A percentile compares a stretch with the other conserved stretches of the same genome.
These are phyloP conservation scores for Serendipita sp. DNA, from an alignment of 1,284 basidiomycete genomes.

Conservation along the genomic window DNA sequence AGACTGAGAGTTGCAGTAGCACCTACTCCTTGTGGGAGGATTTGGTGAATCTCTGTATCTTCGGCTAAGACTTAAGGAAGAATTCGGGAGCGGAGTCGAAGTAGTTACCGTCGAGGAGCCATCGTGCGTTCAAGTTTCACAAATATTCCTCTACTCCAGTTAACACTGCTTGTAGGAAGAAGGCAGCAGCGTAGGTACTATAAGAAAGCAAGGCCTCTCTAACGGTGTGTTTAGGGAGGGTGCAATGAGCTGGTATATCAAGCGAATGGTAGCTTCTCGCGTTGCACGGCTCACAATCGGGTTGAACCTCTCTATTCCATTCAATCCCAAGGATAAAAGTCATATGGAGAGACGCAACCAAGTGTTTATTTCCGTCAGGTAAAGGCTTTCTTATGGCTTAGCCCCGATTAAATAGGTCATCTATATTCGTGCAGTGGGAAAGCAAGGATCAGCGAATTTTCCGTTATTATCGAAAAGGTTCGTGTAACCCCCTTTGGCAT, in stretches of 20 bases:
- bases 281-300: background rate
- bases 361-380: no score
- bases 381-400: no score
- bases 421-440: no score
- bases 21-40: constrained; percentile 1
- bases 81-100: background rate
- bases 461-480: no score
- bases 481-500: no score
- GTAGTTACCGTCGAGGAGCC: constrained; percentile 7
- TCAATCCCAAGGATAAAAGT: background rate
- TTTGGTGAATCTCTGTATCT: constrained; percentile 1
- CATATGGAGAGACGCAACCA: background rate
- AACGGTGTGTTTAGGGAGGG: background rate
- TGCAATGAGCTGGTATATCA: constrained; percentile 5
- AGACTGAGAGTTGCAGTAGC: background rate
- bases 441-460: no score
- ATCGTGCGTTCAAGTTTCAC: background rate
- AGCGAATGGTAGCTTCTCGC: background rate
- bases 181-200: constrained; percentile 5
- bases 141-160: background rate
- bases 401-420: no score
- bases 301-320: background rate
- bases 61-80: background rate
- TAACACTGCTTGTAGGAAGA: background rate
- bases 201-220: background rate